Evolutionary conservation across 129 eudicot species (phyloP).

Genomic region (Silybum marianum): DNA sequence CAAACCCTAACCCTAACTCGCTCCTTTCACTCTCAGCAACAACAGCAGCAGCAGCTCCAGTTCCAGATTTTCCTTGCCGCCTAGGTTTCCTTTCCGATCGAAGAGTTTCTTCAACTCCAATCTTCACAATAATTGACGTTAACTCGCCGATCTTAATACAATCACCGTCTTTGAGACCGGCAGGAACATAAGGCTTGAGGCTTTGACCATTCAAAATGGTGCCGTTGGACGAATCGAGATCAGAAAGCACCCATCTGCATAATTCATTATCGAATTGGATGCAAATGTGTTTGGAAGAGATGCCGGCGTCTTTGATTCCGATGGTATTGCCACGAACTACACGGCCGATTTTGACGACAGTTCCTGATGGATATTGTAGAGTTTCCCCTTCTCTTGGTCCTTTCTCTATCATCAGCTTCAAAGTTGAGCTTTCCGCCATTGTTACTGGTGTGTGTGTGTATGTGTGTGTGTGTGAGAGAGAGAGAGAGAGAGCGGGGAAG

Average conservation of each 20-base stretch:
- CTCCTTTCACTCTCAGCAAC: constrained; percentile 21
- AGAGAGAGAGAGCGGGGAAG: neutral
- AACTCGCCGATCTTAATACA: constrained; percentile 66
- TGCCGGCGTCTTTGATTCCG: constrained; percentile 65
- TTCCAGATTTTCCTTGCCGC: constrained; percentile 28
- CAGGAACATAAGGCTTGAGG: constrained; percentile 34
- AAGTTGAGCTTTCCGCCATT: constrained; percentile 33
- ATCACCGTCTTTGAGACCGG: constrained; percentile 51
- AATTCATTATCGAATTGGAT: constrained; percentile 44
- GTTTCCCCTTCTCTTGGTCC: constrained; percentile 74
- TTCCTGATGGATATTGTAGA: constrained; percentile 41
- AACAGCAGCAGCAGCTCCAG: neutral
- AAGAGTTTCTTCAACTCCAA: constrained; percentile 4
- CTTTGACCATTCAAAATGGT: constrained; percentile 44
- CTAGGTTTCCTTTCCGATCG: constrained; percentile 29
- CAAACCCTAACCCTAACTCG: constrained; percentile 40
- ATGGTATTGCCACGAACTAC: constrained; percentile 58
- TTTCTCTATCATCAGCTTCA: constrained; percentile 65
- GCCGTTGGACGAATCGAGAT: constrained; percentile 79
- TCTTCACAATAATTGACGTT: constrained; percentile 51
- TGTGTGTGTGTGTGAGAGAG: neutral
- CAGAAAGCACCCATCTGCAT: constrained; percentile 48
- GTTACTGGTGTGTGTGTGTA: neutral
- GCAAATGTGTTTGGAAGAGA: constrained; percentile 75
- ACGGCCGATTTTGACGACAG: constrained; percentile 57